Conservation (phyloP, 768 basidiomycete genomes). For the Tylopilus sp. region DNA sequence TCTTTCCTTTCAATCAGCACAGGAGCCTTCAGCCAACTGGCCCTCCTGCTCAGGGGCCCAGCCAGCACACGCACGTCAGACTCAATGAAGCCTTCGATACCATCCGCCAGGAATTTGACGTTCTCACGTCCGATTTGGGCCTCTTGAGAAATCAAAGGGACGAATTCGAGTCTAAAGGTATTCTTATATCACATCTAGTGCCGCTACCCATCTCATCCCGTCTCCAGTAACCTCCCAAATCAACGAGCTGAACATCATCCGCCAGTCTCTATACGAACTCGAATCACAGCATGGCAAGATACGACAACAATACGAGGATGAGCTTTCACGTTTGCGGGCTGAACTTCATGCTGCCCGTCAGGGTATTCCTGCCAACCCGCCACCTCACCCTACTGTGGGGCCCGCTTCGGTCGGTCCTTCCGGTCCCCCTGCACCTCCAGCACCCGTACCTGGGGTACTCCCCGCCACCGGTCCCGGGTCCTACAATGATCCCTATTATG, state of each 20-base stretch:
- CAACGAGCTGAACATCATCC: slow-evolving; percentile 85
- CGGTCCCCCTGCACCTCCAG: slow-evolving; percentile 31
- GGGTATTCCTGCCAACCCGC: slow-evolving; percentile 32
- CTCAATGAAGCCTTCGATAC: slow-evolving; percentile 78
- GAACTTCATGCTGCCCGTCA: slow-evolving; percentile 59
- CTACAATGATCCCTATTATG: slow-evolving; percentile 38
- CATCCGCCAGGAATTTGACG: slow-evolving; percentile 83
- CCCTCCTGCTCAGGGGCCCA: slow-evolving; percentile 41
- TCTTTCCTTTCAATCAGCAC: slow-evolving; percentile 34
- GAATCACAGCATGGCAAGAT: slow-evolving; percentile 86
- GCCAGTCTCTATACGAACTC: slow-evolving; percentile 87
- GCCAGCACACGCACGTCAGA: slow-evolving; percentile 41
- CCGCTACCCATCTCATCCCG: slow-evolving; percentile 8
- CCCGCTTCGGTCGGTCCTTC: slow-evolving; percentile 34
- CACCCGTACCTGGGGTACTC: slow-evolving; percentile 29
- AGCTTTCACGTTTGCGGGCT: slow-evolving; percentile 65
- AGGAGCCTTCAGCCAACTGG: slow-evolving; percentile 53
- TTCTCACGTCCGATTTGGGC: slow-evolving; percentile 62
- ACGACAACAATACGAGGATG: slow-evolving; percentile 83
- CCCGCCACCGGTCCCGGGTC: slow-evolving; percentile 30
- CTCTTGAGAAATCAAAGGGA: slow-evolving; percentile 74
- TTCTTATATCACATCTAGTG: neutral
- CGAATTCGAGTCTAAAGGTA: slow-evolving; percentile 88
- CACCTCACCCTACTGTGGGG: slow-evolving; percentile 34
- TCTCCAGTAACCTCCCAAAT: slow-evolving; percentile 72